These are phyloP conservation scores for Aegilops speltoides DNA, from an alignment of 176 grass and related monocot genomes.

Conservation along the genomic window DNA sequence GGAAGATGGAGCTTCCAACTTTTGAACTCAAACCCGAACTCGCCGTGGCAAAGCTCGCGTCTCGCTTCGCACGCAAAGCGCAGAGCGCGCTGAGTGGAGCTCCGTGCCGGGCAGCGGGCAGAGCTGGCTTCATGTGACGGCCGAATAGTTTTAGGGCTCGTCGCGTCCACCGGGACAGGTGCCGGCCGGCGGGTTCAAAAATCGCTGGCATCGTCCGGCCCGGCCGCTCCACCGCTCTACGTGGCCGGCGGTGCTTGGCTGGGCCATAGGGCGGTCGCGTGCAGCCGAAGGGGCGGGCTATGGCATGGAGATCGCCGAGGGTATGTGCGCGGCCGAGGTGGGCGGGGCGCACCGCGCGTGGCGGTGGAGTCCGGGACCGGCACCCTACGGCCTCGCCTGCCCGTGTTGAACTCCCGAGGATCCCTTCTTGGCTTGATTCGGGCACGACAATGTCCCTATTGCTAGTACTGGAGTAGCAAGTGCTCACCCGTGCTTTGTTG, in stretches of 20 bases:
- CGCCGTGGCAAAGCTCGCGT: neutral
- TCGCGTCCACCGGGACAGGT: neutral
- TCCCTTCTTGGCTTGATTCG: neutral
- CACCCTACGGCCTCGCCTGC: neutral
- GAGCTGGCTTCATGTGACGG: conserved; percentile 28
- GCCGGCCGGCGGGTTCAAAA: neutral
- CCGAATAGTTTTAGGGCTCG: conserved; percentile 23
- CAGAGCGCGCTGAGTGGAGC: conserved; percentile 13
- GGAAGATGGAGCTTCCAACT: neutral
- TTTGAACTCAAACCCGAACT: neutral
- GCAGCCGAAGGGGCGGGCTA: conserved; percentile 14
- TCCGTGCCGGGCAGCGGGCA: conserved; percentile 5
- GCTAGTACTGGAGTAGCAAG: neutral
- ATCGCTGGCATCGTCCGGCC: neutral
- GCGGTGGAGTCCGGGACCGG: neutral
- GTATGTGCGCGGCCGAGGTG: neutral
- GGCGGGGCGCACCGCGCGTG: neutral
- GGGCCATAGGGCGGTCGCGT: conserved; percentile 15
- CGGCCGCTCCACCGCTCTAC: neutral
- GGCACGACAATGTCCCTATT: neutral
- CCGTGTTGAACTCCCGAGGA: neutral
- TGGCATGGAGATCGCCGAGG: conserved; percentile 34
- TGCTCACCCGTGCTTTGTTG: neutral
- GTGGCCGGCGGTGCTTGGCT: conserved; percentile 25
- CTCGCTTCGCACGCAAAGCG: conserved; percentile 19